Evolutionary conservation across 768 basidiomycete genomes (phyloP).

Genomic region (Lactarius vividus): DNA sequence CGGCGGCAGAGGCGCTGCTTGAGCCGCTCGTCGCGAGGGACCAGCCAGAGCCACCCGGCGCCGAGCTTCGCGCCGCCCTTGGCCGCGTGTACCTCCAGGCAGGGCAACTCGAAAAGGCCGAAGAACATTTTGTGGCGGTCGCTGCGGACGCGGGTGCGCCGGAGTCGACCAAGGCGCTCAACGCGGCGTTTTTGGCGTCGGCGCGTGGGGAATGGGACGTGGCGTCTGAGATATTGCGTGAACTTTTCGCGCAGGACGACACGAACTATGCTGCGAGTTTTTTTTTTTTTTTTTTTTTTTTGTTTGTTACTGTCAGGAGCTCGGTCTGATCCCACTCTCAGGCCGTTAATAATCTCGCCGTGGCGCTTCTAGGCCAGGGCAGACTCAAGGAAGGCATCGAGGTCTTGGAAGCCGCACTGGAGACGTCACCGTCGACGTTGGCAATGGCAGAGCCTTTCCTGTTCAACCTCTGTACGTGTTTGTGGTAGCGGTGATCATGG

Average conservation of each 20-base stretch:
- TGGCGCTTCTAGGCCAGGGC: conserved; percentile 68
- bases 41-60: conserved; percentile 39
- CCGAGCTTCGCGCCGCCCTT: conserved; percentile 60
- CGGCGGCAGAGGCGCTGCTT: conserved; percentile 65
- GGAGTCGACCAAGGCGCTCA: conserved; percentile 49
- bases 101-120: conserved; percentile 60
- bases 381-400: conserved; percentile 74
- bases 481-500: background rate
- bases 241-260: conserved; percentile 47
- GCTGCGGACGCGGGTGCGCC: conserved; percentile 44
- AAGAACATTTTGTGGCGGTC: conserved; percentile 54
- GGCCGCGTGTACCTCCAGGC: conserved; percentile 74
- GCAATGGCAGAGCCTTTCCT: conserved; percentile 79
- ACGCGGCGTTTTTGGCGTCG: conserved; percentile 60
- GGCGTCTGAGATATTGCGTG: conserved; percentile 46
- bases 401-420: conserved; percentile 60
- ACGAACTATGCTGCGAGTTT: background rate
- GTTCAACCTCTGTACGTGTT: conserved; percentile 72
- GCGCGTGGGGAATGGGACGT: conserved; percentile 69
- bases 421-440: conserved; percentile 63
- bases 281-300: no score
- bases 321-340: conserved; percentile 28
- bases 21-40: conserved; percentile 55
- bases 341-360: conserved; percentile 78
- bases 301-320: no score